phyloP scores from a whole-genome alignment of 2,329 filamentous ascomycete species.

The Fusarium albidum region DNA sequence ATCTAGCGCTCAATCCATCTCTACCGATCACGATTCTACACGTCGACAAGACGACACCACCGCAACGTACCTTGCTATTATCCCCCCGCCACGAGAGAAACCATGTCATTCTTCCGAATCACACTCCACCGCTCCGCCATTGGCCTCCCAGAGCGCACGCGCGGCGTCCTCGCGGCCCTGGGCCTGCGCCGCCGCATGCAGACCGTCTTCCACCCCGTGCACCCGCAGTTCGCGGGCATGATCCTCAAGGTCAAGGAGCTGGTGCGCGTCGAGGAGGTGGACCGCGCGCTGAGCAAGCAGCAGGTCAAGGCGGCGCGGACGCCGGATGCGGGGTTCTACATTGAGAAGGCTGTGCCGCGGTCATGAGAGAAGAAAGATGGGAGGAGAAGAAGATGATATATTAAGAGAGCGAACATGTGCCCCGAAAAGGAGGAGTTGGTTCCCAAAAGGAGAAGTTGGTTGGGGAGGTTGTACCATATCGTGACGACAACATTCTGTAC shows the following conservation, averaged over 20 bases:
- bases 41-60: neutral
- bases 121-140: slow-evolving; percentile 90
- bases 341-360: slow-evolving; percentile 66
- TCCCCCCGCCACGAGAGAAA: neutral
- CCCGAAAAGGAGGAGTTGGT: neutral
- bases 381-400: slow-evolving; percentile 2
- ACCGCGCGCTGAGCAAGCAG: slow-evolving; percentile 65
- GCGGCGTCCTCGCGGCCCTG: slow-evolving; percentile 83
- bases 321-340: slow-evolving; percentile 81
- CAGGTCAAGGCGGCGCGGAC: slow-evolving; percentile 76
- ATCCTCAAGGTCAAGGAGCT: slow-evolving; percentile 95
- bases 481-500: slow-evolving; percentile 41
- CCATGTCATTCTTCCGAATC: slow-evolving; percentile 87
- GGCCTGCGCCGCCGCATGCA: slow-evolving; percentile 85
- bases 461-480: slow-evolving; percentile 42
- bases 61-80: neutral
- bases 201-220: slow-evolving; percentile 89
- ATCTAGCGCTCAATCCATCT: slow-evolving; percentile 19
- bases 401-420: neutral
- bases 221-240: slow-evolving; percentile 83
- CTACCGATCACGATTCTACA: neutral
- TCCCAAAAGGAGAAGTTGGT: neutral
- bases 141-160: slow-evolving; percentile 81
- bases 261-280: slow-evolving; percentile 82
- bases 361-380: slow-evolving; percentile 14